A percentile compares a stretch with the other conserved stretches of the same genome.
Conservation (phyloP, 176 grass and related monocot species). For the Alloteropsis semialata region DNA sequence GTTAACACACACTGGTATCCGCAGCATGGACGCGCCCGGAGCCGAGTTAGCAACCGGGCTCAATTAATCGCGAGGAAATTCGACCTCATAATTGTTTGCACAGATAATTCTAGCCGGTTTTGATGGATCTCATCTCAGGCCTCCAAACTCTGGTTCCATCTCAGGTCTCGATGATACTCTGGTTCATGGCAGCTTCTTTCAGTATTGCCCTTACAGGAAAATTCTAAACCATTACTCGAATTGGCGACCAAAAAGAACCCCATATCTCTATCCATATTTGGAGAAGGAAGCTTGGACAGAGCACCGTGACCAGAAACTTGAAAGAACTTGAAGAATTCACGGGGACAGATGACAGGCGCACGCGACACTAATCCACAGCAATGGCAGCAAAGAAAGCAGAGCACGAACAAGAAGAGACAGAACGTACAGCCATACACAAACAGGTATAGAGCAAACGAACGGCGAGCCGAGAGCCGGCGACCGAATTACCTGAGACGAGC, state of each 20-base stretch:
- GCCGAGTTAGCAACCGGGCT: background rate
- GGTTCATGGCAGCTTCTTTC: background rate
- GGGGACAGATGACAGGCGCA: background rate
- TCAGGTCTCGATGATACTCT: too few species aligned
- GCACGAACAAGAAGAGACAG: background rate
- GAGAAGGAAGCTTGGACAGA: background rate
- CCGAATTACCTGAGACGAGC: slow-evolving; percentile 43
- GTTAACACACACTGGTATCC: background rate
- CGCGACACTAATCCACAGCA: background rate
- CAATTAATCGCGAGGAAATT: slow-evolving; percentile 21
- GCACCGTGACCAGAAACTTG: background rate
- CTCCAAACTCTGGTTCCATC: background rate
- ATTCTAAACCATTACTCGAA: background rate
- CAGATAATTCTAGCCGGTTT: background rate
- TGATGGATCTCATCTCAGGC: slow-evolving; percentile 12
- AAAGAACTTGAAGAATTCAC: background rate
- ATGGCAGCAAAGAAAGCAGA: slow-evolving; percentile 14
- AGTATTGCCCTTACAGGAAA: background rate
- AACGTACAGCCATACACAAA: background rate
- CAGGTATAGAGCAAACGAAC: background rate
- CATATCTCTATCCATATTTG: background rate
- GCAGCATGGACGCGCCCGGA: background rate
- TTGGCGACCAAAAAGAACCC: background rate
- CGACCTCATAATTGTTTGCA: background rate
- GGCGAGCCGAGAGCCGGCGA: background rate